Conservation (phyloP, 805 yeast genomes). For the Yamadazyma insecticola region DNA sequence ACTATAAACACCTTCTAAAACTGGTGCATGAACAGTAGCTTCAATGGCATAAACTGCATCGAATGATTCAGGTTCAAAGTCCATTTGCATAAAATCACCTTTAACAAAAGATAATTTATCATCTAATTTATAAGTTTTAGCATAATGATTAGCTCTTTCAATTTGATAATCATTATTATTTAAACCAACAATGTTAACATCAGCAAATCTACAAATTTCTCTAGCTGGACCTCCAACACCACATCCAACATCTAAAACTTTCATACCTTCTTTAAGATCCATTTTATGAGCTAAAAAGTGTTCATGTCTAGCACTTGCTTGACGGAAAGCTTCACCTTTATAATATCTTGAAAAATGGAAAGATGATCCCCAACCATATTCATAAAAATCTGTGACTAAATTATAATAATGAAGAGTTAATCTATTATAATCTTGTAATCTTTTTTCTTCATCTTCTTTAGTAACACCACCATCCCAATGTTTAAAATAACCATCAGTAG, state of each 20-base stretch:
- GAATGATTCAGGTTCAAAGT: conserved; percentile 81
- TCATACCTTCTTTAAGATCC: conserved; percentile 72
- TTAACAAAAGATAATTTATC: conserved; percentile 81
- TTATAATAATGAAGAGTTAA: conserved; percentile 95
- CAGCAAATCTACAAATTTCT: conserved; percentile 89
- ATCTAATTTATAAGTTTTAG: conserved; percentile 58
- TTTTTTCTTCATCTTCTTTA: conserved; percentile 60
- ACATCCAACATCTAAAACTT: conserved; percentile 96
- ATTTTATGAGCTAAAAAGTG: conserved; percentile 89
- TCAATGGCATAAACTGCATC: conserved; percentile 98
- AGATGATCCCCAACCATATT: conserved; percentile 98
- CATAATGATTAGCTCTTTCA: conserved; percentile 82
- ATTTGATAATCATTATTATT: conserved; percentile 97
- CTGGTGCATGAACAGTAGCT: conserved; percentile 98
- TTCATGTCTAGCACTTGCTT: conserved; percentile 96
- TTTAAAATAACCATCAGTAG: conserved; percentile 86
- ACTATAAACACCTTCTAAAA: conserved; percentile 88
- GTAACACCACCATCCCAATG: conserved; percentile 95
- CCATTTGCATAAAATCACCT: conserved; percentile 99
- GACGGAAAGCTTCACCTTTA: conserved; percentile 88
- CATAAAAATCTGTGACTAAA: conserved; percentile 96
- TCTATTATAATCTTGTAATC: conserved; percentile 83
- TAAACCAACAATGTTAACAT: conserved; percentile 79
- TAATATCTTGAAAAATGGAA: conserved; percentile 96
- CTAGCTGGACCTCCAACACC: conserved; percentile 99